Evolutionary conservation across 225 moss, liverwort and hornwort species (phyloP).

Genomic region (Bryum argenteum): DNA sequence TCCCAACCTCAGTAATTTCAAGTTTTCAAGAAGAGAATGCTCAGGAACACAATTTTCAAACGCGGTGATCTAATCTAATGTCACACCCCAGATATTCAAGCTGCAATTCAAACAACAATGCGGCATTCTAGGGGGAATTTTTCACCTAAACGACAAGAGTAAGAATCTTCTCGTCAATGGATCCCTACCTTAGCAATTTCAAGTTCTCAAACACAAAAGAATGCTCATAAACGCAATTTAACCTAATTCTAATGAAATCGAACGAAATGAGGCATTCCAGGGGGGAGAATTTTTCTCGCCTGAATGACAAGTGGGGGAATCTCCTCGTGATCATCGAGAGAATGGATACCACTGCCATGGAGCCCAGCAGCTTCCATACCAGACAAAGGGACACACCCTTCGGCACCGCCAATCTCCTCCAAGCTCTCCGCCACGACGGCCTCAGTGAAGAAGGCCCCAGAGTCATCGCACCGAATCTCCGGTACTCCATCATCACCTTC

Average conservation of each 20-base stretch:
- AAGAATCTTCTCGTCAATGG: constrained; percentile 25
- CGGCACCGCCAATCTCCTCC: constrained; percentile 28
- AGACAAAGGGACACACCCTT: constrained; percentile 21
- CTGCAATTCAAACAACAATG: not conserved
- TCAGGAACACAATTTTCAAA: not conserved
- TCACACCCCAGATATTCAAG: not conserved
- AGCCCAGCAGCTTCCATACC: constrained; percentile 44
- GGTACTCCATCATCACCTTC: constrained; percentile 9
- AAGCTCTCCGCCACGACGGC: constrained; percentile 42
- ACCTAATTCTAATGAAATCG: no score
- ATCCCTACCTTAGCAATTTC: not conserved
- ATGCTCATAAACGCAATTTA: no score
- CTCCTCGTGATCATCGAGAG: constrained; percentile 21
- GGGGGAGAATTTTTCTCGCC: constrained; percentile 16
- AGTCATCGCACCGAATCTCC: constrained; percentile 38
- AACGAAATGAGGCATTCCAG: no score
- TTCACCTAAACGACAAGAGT: constrained; percentile 45
- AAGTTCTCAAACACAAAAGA: not conserved
- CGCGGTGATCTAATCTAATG: not conserved
- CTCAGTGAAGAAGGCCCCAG: constrained; percentile 42
- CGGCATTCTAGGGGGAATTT: not conserved
- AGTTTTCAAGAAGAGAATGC: not conserved
- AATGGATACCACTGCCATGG: not conserved
- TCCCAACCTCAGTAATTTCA: not conserved
- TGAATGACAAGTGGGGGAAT: constrained; percentile 47